Conservation (phyloP, 2,329 filamentous ascomycete species). For the Ascochyta lentis region DNA sequence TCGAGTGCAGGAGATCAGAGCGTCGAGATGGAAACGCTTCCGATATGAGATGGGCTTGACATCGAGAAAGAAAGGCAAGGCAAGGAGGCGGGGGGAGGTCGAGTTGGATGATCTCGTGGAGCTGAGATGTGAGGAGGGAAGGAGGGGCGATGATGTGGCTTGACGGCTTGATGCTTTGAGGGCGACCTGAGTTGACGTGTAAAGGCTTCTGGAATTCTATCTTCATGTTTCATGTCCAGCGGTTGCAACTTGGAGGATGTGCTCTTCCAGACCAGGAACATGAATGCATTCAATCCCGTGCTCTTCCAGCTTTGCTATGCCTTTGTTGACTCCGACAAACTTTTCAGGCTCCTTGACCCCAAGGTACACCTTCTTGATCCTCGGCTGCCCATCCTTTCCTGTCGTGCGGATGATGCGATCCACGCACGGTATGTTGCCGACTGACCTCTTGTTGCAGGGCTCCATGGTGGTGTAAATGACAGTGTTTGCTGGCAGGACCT, state of each 20-base stretch:
- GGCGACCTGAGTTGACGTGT: background rate
- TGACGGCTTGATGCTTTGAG: background rate
- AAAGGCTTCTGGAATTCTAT: background rate
- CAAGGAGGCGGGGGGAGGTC: background rate
- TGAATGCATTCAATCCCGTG: conserved; percentile 77
- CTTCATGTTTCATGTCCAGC: conserved; percentile 70
- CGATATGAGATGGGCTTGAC: conserved; percentile 21
- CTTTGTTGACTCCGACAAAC: conserved; percentile 84
- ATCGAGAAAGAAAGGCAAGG: conserved; percentile 16
- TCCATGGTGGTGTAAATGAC: conserved; percentile 93
- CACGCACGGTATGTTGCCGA: conserved; percentile 78
- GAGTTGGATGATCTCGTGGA: conserved; percentile 59
- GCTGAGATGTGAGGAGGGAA: conserved; percentile 78
- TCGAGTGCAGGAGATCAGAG: conserved; percentile 14
- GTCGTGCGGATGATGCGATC: conserved; percentile 71
- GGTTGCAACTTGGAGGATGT: conserved; percentile 82
- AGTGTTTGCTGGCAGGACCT: conserved; percentile 60
- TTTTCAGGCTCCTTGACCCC: conserved; percentile 89
- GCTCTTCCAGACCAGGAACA: conserved; percentile 76
- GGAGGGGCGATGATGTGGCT: conserved; percentile 31
- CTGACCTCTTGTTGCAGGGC: conserved; percentile 76
- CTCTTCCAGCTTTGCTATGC: conserved; percentile 71
- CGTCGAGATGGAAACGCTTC: conserved; percentile 23
- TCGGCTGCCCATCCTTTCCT: conserved; percentile 55
- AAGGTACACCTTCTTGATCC: conserved; percentile 80